Percentiles rank a stretch among this genome's conserved stretches.
Evolutionary conservation across 176 grass and related monocot genomes (phyloP).

Genomic region (Avena atlantica): DNA sequence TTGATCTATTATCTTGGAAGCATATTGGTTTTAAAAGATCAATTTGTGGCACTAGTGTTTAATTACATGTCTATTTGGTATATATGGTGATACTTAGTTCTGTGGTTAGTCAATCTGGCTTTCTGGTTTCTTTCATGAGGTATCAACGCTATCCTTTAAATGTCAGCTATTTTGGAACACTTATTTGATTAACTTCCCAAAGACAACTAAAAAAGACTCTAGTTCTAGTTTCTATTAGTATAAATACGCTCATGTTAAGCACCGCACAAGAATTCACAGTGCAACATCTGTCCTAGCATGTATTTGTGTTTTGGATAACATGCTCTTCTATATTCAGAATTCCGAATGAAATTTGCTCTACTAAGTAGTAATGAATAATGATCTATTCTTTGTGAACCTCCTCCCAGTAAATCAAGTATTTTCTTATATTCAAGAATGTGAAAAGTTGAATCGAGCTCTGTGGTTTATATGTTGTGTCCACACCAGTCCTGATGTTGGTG

Average conservation of each 20-base stretch:
- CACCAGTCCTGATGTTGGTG: background rate
- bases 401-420: background rate
- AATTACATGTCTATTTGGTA: conserved; percentile 4
- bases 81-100: background rate
- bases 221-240: background rate
- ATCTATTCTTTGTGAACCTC: conserved; percentile 7
- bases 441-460: background rate
- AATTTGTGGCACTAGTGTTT: conserved; percentile 4
- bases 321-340: too few relatives aligned
- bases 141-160: background rate
- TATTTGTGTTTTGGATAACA: too few relatives aligned
- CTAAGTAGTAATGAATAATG: background rate
- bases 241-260: background rate
- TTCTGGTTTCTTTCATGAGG: conserved; percentile 6
- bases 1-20: conserved; percentile 24
- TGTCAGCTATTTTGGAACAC: background rate
- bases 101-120: background rate
- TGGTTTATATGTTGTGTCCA: conserved; percentile 4
- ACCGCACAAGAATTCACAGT: background rate
- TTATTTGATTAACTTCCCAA: conserved; percentile 13
- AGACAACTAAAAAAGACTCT: background rate
- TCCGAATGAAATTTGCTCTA: background rate
- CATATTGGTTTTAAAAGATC: conserved; percentile 19
- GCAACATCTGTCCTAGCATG: too few relatives aligned
- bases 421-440: conserved; percentile 26